Base-by-base conservation (phyloP, 83 land plant species). In the Diphasiastrum complanatum region DNA sequence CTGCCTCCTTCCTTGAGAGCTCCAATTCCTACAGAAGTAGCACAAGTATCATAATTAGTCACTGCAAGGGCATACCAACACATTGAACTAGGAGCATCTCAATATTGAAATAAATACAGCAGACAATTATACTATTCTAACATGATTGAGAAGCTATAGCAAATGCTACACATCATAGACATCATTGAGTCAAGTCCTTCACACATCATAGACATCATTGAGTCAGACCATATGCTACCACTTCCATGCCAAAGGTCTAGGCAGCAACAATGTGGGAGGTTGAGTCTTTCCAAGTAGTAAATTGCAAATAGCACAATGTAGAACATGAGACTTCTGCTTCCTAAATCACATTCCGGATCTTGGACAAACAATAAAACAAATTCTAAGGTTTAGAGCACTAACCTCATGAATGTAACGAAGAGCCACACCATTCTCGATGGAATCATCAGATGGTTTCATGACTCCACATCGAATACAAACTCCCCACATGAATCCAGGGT, bases 21-120 rank as follows among this genome's bases (percentile, higher is more conserved):
- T 60, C 63, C 41, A 60, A 38, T 23, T 75, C 84, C 99, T 93
- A 75, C 41, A 66, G 45, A 6, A 18, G 10, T n/a, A 43, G 45
- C 6, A 54, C 22, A 16, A 8, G 16, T 40, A 40, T 40, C 16
- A 40, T 8, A 40, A 40, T 16, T 40, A 8, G 16, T 40, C 8
- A 8, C 8, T 16, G 16, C 16, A 40, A 8, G 8, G n/a, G n/a
- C n/a, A n/a, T n/a, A n/a, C n/a, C n/a, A n/a, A n/a, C n/a, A n/a
- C n/a, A 19, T 2, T 64, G 19, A 43, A 71, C 11, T 36, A 48
- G 16, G 11, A 48, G 22, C 3, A 62, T 20, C 25, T 41, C 29
- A n/a, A n/a, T n/a, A n/a, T n/a, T n/a, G n/a, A n/a, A n/a, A n/a
- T n/a, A n/a, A n/a, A n/a, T n/a, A n/a, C n/a, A n/a, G n/a, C n/a